Evolutionary conservation across 805 yeast genomes (phyloP).

Genomic region (Tetrapisispora taiwanensis): DNA sequence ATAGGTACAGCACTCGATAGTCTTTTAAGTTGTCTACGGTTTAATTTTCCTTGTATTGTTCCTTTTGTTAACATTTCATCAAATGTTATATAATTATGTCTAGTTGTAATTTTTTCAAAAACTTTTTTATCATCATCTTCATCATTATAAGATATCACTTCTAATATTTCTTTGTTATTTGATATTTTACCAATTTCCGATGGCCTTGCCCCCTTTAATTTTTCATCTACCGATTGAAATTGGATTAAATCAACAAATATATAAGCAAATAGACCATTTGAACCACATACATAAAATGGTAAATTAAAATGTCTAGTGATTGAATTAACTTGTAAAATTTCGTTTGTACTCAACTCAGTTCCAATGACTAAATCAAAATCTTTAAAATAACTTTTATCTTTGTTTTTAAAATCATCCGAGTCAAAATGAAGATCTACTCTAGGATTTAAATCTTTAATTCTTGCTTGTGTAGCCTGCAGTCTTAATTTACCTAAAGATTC

Average conservation of each 20-base stretch:
- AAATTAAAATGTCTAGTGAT: constrained; percentile 45
- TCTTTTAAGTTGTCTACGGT: constrained; percentile 24
- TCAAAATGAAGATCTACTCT: constrained; percentile 53
- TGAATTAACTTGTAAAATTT: constrained; percentile 41
- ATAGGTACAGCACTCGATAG: constrained; percentile 36
- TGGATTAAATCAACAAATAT: constrained; percentile 67
- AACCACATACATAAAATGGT: constrained; percentile 58
- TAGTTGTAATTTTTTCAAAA: constrained; percentile 31
- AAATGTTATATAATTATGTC: constrained; percentile 32
- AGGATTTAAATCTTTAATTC: constrained; percentile 68
- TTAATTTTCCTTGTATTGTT: constrained; percentile 29
- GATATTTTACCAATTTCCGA: constrained; percentile 44
- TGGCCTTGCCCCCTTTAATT: constrained; percentile 38
- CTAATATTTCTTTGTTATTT: constrained; percentile 34
- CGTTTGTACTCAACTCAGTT: constrained; percentile 44
- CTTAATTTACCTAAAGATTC: constrained; percentile 46
- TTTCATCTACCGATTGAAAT: constrained; percentile 47
- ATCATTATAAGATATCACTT: constrained; percentile 28
- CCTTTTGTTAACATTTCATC: constrained; percentile 29
- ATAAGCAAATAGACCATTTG: constrained; percentile 77
- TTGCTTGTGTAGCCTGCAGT: constrained; percentile 42
- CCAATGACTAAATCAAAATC: constrained; percentile 65
- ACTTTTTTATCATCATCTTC: constrained; percentile 31
- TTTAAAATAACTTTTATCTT: constrained; percentile 33
- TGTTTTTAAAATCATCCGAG: constrained; percentile 18